These are phyloP conservation scores for Yamagishiella unicocca DNA, from an alignment of 139 green algal genomes.

Conservation along the genomic window DNA sequence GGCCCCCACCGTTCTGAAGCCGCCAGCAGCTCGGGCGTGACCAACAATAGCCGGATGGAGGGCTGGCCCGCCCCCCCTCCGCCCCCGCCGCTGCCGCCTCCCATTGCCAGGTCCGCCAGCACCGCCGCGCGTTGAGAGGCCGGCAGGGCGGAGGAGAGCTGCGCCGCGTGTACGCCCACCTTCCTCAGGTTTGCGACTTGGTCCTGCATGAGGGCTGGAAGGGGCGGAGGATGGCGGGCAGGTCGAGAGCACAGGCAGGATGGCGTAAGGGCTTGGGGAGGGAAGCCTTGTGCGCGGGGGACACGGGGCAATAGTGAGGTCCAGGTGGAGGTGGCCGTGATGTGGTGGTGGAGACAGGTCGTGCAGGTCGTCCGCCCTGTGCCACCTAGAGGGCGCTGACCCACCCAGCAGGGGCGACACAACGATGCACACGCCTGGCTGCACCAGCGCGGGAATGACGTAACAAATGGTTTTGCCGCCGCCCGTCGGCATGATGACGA, in stretches of 20 bases:
- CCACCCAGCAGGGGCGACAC: slow-evolving; percentile 68
- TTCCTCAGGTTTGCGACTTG: slow-evolving; percentile 60
- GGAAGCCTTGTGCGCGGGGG: too few relatives aligned
- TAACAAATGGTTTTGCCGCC: slow-evolving; percentile 91
- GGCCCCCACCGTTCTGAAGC: slow-evolving; percentile 15
- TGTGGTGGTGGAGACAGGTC: too few relatives aligned
- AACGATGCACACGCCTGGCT: slow-evolving; percentile 58
- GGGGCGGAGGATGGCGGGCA: background rate
- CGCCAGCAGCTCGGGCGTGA: slow-evolving; percentile 74
- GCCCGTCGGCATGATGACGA: slow-evolving; percentile 96
- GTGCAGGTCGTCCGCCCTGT: too few relatives aligned
- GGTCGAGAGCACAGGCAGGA: too few relatives aligned
- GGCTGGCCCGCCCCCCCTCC: background rate
- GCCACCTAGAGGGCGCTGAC: slow-evolving; percentile 51
- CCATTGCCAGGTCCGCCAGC: slow-evolving; percentile 22
- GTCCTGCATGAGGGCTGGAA: slow-evolving; percentile 75
- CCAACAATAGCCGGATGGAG: slow-evolving; percentile 59
- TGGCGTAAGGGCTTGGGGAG: too few relatives aligned
- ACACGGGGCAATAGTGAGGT: too few relatives aligned
- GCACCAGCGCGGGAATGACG: slow-evolving; percentile 48
- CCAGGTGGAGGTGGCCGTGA: too few relatives aligned
- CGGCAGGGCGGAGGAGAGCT: slow-evolving; percentile 58
- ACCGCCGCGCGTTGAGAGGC: slow-evolving; percentile 42
- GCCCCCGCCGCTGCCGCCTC: background rate
- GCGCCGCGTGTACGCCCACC: slow-evolving; percentile 52